A percentile compares a stretch with the other conserved stretches of the same genome.
Evolutionary conservation across 805 yeast genomes (phyloP).

Genomic region (Lipomyces kockii): DNA sequence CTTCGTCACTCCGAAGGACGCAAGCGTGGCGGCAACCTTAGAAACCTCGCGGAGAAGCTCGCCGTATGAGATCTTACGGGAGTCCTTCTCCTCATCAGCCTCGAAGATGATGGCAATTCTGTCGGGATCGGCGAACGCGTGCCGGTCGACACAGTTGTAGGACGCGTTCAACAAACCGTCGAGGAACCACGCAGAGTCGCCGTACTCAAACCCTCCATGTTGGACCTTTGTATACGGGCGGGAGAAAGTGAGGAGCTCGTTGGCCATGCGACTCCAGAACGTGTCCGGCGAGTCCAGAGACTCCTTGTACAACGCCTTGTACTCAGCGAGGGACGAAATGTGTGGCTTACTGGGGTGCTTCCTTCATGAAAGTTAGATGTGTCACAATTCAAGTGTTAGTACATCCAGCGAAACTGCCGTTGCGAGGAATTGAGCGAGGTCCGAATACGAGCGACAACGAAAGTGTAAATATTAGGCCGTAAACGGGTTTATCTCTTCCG

Average conservation of each 20-base stretch:
- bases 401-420: neutral
- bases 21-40: conserved; percentile 81
- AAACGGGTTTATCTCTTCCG: neutral
- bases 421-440: neutral
- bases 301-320: conserved; percentile 68
- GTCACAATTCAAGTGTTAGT: neutral
- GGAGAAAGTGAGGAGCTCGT: conserved; percentile 77
- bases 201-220: conserved; percentile 68
- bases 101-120: conserved; percentile 77
- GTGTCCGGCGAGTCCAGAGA: conserved; percentile 78
- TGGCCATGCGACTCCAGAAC: conserved; percentile 81
- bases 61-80: conserved; percentile 76
- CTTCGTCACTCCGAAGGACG: conserved; percentile 82
- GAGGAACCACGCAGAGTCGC: conserved; percentile 90
- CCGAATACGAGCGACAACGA: neutral
- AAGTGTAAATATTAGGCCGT: neutral
- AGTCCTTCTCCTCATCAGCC: conserved; percentile 85
- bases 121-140: conserved; percentile 85
- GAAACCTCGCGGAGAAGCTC: conserved; percentile 84
- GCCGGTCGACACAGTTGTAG: conserved; percentile 94
- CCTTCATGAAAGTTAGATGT: conserved; percentile 13
- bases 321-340: conserved; percentile 66
- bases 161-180: conserved; percentile 93
- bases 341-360: conserved; percentile 61
- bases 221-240: conserved; percentile 68